Percentiles rank a stretch among this genome's conserved stretches.
Evolutionary conservation across 2,329 filamentous ascomycete species (phyloP).

Genomic region (Neonectria coccinea): DNA sequence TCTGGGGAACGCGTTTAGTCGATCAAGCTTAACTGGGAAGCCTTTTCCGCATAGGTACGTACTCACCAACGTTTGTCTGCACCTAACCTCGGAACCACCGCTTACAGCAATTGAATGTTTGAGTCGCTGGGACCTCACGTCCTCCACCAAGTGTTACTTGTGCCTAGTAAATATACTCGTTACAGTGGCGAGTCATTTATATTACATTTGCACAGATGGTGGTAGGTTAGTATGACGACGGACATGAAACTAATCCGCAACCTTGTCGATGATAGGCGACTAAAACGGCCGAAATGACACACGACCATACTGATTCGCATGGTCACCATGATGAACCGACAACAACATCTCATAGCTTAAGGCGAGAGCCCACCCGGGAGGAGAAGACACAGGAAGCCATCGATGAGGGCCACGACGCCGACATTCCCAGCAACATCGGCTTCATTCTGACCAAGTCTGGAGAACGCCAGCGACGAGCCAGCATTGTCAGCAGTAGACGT

Average conservation of each 20-base stretch:
- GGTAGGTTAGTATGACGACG: not conserved
- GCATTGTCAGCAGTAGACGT: conserved; percentile 47
- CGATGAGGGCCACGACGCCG: conserved; percentile 62
- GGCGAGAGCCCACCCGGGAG: conserved; percentile 42
- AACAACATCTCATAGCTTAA: conserved; percentile 25
- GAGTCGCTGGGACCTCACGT: conserved; percentile 1
- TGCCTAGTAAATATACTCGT: no score
- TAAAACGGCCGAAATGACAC: conserved; percentile 27
- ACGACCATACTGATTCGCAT: conserved; percentile 4
- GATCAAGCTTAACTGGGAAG: conserved; percentile 23
- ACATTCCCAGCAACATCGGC: conserved; percentile 61
- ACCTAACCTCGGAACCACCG: not conserved
- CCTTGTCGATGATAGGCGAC: not conserved
- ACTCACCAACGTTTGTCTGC: not conserved
- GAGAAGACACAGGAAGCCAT: conserved; percentile 55
- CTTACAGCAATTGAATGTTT: not conserved
- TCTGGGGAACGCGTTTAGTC: conserved; percentile 21
- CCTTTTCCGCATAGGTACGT: conserved; percentile 20
- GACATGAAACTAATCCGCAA: conserved; percentile 1
- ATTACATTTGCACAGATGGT: not conserved
- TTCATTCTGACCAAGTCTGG: conserved; percentile 56
- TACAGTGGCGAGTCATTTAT: not conserved
- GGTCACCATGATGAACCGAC: conserved; percentile 14
- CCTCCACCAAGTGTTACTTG: not conserved
- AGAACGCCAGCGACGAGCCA: conserved; percentile 53